A percentile compares a stretch with the other conserved stretches of the same genome.
Evolutionary conservation across 2,329 filamentous ascomycete genomes (phyloP).

Genomic region (Fusarium graminum): DNA sequence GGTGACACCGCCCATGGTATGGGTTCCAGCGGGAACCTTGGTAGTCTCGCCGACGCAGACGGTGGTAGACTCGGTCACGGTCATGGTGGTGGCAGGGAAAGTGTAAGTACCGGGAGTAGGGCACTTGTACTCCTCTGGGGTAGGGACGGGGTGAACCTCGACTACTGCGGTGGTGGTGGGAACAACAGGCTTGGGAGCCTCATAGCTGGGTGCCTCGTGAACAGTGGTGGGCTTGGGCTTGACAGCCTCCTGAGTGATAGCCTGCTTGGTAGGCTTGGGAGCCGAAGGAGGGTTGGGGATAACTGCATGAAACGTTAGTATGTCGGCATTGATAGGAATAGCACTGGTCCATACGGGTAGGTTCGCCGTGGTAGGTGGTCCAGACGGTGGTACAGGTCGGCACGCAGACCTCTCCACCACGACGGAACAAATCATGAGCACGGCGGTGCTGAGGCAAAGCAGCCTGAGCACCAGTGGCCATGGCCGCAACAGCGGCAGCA

Average conservation of each 20-base stretch:
- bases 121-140: constrained; percentile 66
- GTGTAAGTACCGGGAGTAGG: constrained; percentile 80
- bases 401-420: constrained; percentile 63
- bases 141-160: constrained; percentile 64
- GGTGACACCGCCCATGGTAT: constrained; percentile 80
- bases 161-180: constrained; percentile 56
- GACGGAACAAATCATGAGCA: constrained; percentile 71
- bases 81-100: constrained; percentile 78
- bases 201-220: constrained; percentile 26
- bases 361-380: constrained; percentile 75
- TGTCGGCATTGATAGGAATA: neutral
- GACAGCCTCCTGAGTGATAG: constrained; percentile 25
- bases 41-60: constrained; percentile 75
- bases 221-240: constrained; percentile 29
- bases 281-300: constrained; percentile 56
- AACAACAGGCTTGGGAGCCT: constrained; percentile 34
- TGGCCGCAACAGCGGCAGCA: constrained; percentile 73
- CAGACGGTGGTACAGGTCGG: constrained; percentile 80
- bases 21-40: constrained; percentile 70
- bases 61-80: constrained; percentile 74
- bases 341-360: constrained; percentile 67
- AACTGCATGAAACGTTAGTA: constrained; percentile 51
- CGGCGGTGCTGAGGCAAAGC: constrained; percentile 71
- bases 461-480: constrained; percentile 69
- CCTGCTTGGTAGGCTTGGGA: constrained; percentile 41